Evolutionary conservation across 192 early-diverging fungal species (phyloP).

Genomic region (Gaertneriomyces semiglobifer): DNA sequence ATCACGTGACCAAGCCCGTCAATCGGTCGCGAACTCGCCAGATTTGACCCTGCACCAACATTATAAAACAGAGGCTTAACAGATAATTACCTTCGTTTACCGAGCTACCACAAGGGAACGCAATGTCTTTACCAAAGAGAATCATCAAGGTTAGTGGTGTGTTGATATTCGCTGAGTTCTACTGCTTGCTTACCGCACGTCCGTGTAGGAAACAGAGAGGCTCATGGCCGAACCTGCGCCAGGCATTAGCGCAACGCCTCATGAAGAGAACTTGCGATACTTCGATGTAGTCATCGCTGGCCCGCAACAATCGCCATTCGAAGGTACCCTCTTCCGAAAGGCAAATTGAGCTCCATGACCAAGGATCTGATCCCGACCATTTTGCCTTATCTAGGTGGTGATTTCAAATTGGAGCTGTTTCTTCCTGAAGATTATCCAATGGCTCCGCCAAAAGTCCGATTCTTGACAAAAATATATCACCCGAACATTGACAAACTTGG

Average conservation of each 20-base stretch:
- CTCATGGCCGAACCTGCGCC: conserved; percentile 91
- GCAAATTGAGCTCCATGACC: background rate
- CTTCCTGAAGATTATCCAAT: conserved; percentile 98
- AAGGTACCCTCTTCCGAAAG: conserved; percentile 57
- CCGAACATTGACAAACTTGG: conserved; percentile 99
- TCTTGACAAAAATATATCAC: conserved; percentile 97
- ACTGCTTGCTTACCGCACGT: background rate
- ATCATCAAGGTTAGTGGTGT: conserved; percentile 47
- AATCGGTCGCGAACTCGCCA: too few relatives aligned
- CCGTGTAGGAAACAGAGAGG: conserved; percentile 85
- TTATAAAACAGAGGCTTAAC: too few relatives aligned
- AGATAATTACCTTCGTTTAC: background rate
- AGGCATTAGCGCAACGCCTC: conserved; percentile 82
- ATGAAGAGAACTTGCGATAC: conserved; percentile 94
- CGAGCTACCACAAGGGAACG: background rate
- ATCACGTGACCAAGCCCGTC: too few relatives aligned
- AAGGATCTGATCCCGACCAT: background rate
- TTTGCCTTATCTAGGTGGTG: conserved; percentile 62
- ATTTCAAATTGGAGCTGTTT: conserved; percentile 93
- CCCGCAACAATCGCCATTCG: conserved; percentile 89
- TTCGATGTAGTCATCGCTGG: conserved; percentile 94
- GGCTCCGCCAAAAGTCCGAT: conserved; percentile 95
- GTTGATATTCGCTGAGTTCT: background rate
- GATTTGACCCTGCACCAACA: too few relatives aligned
- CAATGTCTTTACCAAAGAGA: conserved; percentile 49